These are phyloP conservation scores for Trypanosoma avium DNA, from an alignment of 208 protist genomes.

Conservation along the genomic window DNA sequence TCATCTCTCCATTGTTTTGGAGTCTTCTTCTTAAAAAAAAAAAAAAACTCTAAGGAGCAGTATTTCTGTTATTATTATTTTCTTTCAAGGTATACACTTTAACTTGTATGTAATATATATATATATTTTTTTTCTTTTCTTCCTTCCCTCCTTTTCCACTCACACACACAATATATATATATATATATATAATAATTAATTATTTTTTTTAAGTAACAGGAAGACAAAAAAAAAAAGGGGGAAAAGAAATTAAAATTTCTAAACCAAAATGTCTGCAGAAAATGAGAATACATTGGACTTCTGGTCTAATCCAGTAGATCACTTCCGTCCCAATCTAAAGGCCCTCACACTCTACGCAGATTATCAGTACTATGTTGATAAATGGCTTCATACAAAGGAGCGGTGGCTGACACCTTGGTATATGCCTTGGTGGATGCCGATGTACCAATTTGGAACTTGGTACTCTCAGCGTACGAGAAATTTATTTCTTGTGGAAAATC, in stretches of 20 bases:
- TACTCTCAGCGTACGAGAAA: constrained; percentile 88
- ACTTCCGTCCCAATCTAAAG: constrained; percentile 90
- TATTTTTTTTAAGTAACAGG: no score
- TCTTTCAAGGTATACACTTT: no score
- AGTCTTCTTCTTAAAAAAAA: no score
- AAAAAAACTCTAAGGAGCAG: no score
- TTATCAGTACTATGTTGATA: constrained; percentile 76
- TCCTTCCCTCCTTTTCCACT: no score
- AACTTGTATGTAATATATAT: no score
- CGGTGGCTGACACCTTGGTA: constrained; percentile 81
- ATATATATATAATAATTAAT: no score
- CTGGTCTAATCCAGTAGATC: constrained; percentile 90
- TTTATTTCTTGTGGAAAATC: constrained; percentile 88
- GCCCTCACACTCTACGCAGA: constrained; percentile 87
- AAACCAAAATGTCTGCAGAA: constrained; percentile 35
- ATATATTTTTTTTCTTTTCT: no score
- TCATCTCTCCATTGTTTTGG: no score
- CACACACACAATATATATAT: no score
- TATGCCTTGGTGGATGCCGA: constrained; percentile 84
- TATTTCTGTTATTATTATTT: no score
- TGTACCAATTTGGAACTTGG: constrained; percentile 84
- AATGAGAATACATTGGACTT: constrained; percentile 39
- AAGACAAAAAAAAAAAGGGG: constrained; percentile 15
- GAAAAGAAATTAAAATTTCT: not conserved
- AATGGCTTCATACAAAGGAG: constrained; percentile 79